A percentile compares a stretch with the other conserved stretches of the same genome.
These are phyloP conservation scores for Rosa rugosa DNA, from an alignment of 306 rosid species.

Conservation along the genomic window DNA sequence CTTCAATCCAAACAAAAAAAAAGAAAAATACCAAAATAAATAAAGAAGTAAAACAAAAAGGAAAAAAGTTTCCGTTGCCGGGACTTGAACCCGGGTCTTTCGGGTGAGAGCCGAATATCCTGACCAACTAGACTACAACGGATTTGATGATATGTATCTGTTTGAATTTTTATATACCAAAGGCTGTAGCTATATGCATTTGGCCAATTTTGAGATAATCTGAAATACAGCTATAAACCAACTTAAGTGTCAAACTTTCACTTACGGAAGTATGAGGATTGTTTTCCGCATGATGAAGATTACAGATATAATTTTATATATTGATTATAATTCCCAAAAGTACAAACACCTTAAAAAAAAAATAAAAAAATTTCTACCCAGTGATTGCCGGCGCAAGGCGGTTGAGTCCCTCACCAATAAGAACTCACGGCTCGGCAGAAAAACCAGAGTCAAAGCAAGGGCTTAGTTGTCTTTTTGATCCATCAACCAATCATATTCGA, in stretches of 20 bases:
- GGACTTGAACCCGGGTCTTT: conserved; percentile 7
- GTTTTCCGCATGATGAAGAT: no score
- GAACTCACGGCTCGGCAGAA: not conserved
- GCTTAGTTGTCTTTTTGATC: not conserved
- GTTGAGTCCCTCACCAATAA: not conserved
- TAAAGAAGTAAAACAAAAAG: not conserved
- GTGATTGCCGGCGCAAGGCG: not conserved
- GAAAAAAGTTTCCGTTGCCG: not conserved
- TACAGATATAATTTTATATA: no score
- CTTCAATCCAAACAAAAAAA: no score
- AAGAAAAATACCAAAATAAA: not conserved
- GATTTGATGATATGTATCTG: not conserved
- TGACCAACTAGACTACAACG: conserved; percentile 10
- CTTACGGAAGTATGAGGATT: no score
- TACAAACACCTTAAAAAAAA: no score
- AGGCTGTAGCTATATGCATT: no score
- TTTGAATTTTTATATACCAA: no score
- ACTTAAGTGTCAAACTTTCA: no score
- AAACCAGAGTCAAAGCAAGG: conserved; percentile 24
- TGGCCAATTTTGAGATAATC: no score
- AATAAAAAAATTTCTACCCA: not conserved
- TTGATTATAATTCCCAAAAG: not conserved
- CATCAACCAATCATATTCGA: not conserved
- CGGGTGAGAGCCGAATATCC: conserved; percentile 14
- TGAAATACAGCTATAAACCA: not conserved